Conservation (phyloP, 2,329 filamentous ascomycete species). For the Tympanopsis confertula region DNA sequence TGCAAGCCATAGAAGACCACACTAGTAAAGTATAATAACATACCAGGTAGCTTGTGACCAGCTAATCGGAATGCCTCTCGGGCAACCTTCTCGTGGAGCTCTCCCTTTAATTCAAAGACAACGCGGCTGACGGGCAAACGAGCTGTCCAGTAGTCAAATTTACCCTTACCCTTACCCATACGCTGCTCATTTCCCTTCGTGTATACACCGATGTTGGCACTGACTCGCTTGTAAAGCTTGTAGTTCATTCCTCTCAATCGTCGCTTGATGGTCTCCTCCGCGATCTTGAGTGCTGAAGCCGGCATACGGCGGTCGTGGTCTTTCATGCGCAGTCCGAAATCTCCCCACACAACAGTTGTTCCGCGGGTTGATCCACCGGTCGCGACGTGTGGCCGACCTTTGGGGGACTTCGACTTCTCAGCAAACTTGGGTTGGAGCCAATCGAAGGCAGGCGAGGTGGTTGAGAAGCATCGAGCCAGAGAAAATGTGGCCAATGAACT, state of each 20-base stretch:
- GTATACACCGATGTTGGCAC: conserved; percentile 64
- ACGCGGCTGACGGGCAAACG: conserved; percentile 59
- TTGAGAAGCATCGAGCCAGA: conserved; percentile 38
- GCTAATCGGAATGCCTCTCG: conserved; percentile 62
- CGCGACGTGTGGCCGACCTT: conserved; percentile 56
- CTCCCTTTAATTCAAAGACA: conserved; percentile 62
- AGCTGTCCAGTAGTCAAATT: conserved; percentile 65
- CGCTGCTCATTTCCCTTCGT: conserved; percentile 62
- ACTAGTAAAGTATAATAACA: conserved; percentile 23
- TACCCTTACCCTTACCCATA: conserved; percentile 71
- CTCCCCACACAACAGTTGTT: conserved; percentile 65
- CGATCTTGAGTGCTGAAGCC: conserved; percentile 53
- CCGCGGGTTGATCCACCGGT: conserved; percentile 60
- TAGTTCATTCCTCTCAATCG: conserved; percentile 61
- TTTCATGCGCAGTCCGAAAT: conserved; percentile 61
- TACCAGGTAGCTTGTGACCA: conserved; percentile 61
- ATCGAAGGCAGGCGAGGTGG: conserved; percentile 32
- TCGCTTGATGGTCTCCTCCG: conserved; percentile 59
- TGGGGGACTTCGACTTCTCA: conserved; percentile 54
- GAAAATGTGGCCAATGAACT: conserved; percentile 9
- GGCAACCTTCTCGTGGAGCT: conserved; percentile 64
- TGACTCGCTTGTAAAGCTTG: conserved; percentile 57
- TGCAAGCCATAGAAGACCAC: neutral
- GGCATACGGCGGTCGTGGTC: conserved; percentile 62
- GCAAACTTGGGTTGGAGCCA: conserved; percentile 51